These are phyloP conservation scores for Fraxinus baroniana DNA, from an alignment of 305 asterid genomes.

Conservation along the genomic window DNA sequence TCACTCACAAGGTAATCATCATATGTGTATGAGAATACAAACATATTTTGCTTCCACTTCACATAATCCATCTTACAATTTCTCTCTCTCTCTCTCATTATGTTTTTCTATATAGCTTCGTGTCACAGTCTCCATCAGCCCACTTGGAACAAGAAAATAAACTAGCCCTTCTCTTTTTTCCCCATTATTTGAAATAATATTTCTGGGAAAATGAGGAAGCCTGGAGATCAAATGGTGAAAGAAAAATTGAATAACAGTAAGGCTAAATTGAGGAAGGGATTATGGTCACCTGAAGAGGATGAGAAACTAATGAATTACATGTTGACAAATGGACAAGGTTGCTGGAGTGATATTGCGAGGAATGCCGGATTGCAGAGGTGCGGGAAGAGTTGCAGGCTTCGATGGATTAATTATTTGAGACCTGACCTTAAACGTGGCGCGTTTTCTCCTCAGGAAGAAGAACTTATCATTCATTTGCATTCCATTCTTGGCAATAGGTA, in stretches of 20 bases:
- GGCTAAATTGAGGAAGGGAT: constrained; percentile 42
- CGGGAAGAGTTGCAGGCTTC: constrained; percentile 51
- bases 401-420: constrained; percentile 53
- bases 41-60: constrained; percentile 55
- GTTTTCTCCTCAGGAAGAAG: constrained; percentile 50
- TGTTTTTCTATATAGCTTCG: constrained; percentile 17
- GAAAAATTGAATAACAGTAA: constrained; percentile 23
- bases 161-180: not conserved
- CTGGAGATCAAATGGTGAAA: constrained; percentile 28
- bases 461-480: constrained; percentile 47
- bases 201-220: constrained; percentile 37
- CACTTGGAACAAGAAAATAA: constrained; percentile 10
- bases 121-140: constrained; percentile 2
- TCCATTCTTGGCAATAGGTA: constrained; percentile 56
- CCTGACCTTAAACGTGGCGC: constrained; percentile 57
- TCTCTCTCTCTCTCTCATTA: constrained; percentile 13
- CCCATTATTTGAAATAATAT: not conserved
- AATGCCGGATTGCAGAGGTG: constrained; percentile 50
- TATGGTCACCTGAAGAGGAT: constrained; percentile 60
- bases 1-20: constrained; percentile 58
- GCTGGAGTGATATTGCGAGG: constrained; percentile 53
- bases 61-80: constrained; percentile 29
- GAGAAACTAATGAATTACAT: constrained; percentile 46
- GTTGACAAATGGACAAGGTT: constrained; percentile 46
- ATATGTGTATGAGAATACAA: constrained; percentile 36